phyloP scores from a whole-genome alignment of 192 early-diverging fungal genomes.

The Backusella morwellensis region DNA sequence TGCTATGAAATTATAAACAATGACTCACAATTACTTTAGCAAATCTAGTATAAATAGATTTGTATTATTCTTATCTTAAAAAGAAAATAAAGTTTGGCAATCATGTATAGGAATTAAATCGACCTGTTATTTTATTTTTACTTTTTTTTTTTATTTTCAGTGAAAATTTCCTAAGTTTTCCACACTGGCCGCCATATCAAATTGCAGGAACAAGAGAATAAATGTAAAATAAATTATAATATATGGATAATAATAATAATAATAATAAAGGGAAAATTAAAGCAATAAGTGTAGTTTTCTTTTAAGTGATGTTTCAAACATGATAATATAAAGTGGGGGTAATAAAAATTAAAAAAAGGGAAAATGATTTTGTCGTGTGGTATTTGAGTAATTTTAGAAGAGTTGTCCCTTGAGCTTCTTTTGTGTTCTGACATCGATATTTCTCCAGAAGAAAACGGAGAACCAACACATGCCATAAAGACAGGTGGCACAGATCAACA shows the following conservation, averaged over 20 bases:
- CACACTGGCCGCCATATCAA: not conserved
- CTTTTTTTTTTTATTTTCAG: too few species aligned
- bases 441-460: slow-evolving; percentile 4
- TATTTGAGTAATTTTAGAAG: not conserved
- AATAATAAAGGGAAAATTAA: not conserved
- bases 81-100: too few species aligned
- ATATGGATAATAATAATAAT: not conserved
- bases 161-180: too few species aligned
- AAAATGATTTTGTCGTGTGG: not conserved
- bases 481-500: slow-evolving; percentile 7
- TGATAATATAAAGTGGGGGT: not conserved
- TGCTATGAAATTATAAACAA: too few species aligned
- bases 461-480: not conserved
- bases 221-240: not conserved
- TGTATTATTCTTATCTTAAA: too few species aligned
- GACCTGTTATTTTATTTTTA: too few species aligned
- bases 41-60: too few species aligned
- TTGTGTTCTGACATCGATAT: not conserved
- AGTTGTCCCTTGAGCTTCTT: not conserved
- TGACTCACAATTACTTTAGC: too few species aligned
- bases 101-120: too few species aligned
- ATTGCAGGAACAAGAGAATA: not conserved
- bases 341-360: not conserved
- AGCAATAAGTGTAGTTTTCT: not conserved
- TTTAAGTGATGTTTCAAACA: not conserved